Base-by-base conservation (phyloP, 2,329 filamentous ascomycete genomes). In the Alternaria triticimaculans region DNA sequence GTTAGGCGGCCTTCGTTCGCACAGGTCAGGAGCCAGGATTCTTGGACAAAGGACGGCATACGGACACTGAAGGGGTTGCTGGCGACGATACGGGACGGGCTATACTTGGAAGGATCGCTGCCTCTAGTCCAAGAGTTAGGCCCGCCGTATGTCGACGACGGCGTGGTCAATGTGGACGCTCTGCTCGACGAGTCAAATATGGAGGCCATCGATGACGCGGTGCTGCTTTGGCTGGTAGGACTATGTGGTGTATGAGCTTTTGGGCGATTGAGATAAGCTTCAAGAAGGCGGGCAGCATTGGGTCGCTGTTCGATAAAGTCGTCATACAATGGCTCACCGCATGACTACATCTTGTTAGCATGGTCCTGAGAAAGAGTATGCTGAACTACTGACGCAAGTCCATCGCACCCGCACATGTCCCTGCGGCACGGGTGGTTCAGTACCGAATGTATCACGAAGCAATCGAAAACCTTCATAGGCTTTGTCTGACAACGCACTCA, bases 241-340 rank as follows among this genome's bases (percentile, higher is more conserved):
- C 69, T 73, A 18, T 51, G 61, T 6, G 75, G 70, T 14, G 74
- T 67, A 28, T 76, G 74, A 7, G 71, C 63, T 12, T 70, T 65
- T 4, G 77, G 76, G 3, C 77, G 67, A 58, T 81, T 81, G 15
- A 82, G 75, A 46, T 75, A 79, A 2, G 74, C 73, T 72, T 81
- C 79, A 0, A 82, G 68, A n/a, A 78, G 73, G 11, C 76, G 71
- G 10, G 80, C 80, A 46, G 80, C 80, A 18, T 80, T 80, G 6
- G 73, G 70, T 26, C 77, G 72, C 15, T 67, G 63, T 65, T 82
- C 80, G 49, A 78, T 67, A 53, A 78, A 82, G 66, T 82, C 80
- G 54, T 82, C 80, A 58, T 80, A 77, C 7, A 81, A 67, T 3
- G 66, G 45, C 23, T 76, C 70, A 20, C 78, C 78, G 51, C 77